phyloP scores from a whole-genome alignment of 1,139 yeast species.

The Pichia sp. region DNA sequence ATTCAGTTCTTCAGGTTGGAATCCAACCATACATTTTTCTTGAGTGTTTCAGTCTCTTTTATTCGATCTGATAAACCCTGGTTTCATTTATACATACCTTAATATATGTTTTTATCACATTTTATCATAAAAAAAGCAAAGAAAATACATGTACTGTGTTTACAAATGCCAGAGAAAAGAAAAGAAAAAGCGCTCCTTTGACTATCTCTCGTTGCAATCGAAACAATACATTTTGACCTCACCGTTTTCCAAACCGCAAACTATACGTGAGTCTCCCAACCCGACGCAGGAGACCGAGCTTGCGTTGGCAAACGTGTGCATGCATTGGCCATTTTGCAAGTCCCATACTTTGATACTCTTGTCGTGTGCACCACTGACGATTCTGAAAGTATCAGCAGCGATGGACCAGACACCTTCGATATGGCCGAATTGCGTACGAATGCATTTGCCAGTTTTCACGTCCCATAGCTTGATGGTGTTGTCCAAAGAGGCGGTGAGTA shows the following conservation, averaged over 20 bases:
- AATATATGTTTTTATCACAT: not conserved
- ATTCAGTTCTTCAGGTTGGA: too few relatives aligned
- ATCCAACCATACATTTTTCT: too few relatives aligned
- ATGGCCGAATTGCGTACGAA: conserved; percentile 93
- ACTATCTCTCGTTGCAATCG: conserved; percentile 38
- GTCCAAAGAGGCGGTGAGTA: conserved; percentile 84
- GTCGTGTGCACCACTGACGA: conserved; percentile 93
- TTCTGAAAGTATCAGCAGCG: conserved; percentile 90
- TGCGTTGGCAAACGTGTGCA: conserved; percentile 84
- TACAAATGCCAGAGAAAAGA: not conserved
- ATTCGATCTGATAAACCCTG: not conserved
- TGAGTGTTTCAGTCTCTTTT: not conserved
- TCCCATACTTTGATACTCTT: conserved; percentile 92
- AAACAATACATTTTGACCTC: conserved; percentile 78
- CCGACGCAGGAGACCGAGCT: conserved; percentile 83
- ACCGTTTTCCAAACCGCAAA: conserved; percentile 87
- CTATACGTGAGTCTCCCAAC: conserved; percentile 82
- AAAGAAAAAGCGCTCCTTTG: conserved; percentile 1
- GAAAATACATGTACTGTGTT: not conserved
- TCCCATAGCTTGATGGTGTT: conserved; percentile 95
- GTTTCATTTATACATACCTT: not conserved
- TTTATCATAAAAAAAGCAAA: not conserved
- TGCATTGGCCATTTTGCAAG: conserved; percentile 84
- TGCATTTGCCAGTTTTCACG: conserved; percentile 77
- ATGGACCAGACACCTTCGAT: conserved; percentile 98